Percentiles rank a stretch among this genome's conserved stretches.
phyloP scores from a whole-genome alignment of 352 stramenopile genomes.

The Pseudoperonospora humuli region DNA sequence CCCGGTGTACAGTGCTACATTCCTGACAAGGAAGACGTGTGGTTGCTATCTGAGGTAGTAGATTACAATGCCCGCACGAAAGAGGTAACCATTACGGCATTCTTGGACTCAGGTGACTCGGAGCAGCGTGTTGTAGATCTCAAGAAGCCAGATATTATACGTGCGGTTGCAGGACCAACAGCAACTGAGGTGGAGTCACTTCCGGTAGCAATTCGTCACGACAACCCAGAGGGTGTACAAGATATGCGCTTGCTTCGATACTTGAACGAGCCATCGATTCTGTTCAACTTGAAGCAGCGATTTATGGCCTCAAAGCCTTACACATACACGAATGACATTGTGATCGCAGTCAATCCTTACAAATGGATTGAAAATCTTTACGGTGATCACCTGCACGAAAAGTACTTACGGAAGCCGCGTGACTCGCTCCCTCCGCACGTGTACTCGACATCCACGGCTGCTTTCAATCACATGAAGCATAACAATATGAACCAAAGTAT shows the following conservation, averaged over 20 bases:
- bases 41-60: slow-evolving; percentile 74
- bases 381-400: slow-evolving; percentile 74
- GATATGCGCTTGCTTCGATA: slow-evolving; percentile 85
- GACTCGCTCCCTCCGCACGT: slow-evolving; percentile 70
- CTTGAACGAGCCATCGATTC: slow-evolving; percentile 89
- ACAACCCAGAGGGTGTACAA: slow-evolving; percentile 68
- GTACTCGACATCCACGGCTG: slow-evolving; percentile 80
- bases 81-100: slow-evolving; percentile 69
- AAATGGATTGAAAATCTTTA: slow-evolving; percentile 91
- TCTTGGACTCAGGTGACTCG: slow-evolving; percentile 51
- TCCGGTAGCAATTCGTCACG: slow-evolving; percentile 73
- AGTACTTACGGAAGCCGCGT: slow-evolving; percentile 71
- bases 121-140: slow-evolving; percentile 73
- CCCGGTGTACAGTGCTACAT: slow-evolving; percentile 86
- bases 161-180: slow-evolving; percentile 59
- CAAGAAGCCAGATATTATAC: slow-evolving; percentile 80
- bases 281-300: slow-evolving; percentile 90
- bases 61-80: slow-evolving; percentile 80
- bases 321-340: slow-evolving; percentile 97
- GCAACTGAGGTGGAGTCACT: slow-evolving; percentile 80
- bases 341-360: slow-evolving; percentile 97
- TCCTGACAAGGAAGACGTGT: slow-evolving; percentile 81
- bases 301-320: slow-evolving; percentile 91
- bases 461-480: slow-evolving; percentile 79
- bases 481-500: slow-evolving; percentile 83